Conservation (phyloP, 345 rosid genomes). For the Citrus cavaleriei region DNA sequence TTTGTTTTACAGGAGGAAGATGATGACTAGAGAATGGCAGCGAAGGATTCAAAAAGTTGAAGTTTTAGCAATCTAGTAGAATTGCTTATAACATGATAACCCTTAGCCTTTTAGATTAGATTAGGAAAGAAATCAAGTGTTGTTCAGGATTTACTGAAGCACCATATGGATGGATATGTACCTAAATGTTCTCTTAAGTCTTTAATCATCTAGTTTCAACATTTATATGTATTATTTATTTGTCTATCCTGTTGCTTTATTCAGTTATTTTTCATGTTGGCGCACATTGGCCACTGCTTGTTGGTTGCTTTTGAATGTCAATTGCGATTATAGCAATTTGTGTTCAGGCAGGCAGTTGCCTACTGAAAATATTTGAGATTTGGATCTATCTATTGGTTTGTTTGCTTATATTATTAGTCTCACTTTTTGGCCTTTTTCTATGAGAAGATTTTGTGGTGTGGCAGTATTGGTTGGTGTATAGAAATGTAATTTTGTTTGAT, state of each 20-base stretch:
- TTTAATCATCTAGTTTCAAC: conserved; percentile 20
- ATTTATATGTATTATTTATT: conserved; percentile 5
- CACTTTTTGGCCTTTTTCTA: not conserved
- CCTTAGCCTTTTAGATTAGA: conserved; percentile 13
- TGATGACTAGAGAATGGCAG: conserved; percentile 29
- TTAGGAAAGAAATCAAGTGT: conserved; percentile 5
- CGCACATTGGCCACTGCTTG: not conserved
- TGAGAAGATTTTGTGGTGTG: not conserved
- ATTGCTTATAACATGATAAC: conserved; percentile 14
- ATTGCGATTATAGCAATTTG: not conserved
- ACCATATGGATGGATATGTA: conserved; percentile 21
- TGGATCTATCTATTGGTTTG: not conserved
- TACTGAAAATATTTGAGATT: not conserved
- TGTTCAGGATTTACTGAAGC: conserved; percentile 20
- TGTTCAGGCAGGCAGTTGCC: not conserved
- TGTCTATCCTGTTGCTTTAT: not conserved
- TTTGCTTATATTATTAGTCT: not conserved
- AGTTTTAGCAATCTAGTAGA: conserved; percentile 16
- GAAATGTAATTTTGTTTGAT: not conserved
- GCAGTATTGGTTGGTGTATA: not conserved
- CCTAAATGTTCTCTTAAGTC: conserved; percentile 14
- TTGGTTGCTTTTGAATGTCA: not conserved
- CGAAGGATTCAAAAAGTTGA: conserved; percentile 4
- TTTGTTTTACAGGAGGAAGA: conserved; percentile 48
- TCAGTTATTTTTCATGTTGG: not conserved